Percentiles rank a stretch among this genome's conserved stretches.
Evolutionary conservation across 768 basidiomycete genomes (phyloP).

Genomic region (Mycena rosella): DNA sequence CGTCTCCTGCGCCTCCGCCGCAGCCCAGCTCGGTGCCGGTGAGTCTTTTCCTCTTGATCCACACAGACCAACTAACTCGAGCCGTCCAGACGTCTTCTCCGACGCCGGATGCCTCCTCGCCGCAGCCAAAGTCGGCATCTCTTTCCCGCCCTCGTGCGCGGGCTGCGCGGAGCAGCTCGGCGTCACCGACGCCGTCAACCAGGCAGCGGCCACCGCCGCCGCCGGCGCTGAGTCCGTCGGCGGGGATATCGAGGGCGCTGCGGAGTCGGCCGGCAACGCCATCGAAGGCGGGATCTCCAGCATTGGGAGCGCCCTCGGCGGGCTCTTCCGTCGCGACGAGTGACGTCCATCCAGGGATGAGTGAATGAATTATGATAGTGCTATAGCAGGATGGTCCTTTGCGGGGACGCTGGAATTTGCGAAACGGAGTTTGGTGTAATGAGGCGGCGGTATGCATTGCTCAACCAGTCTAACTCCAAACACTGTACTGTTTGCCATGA

Average conservation of each 20-base stretch:
- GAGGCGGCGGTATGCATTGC: too few relatives aligned
- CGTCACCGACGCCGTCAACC: neutral
- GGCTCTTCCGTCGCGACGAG: too few relatives aligned
- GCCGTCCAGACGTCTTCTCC: constrained; percentile 23
- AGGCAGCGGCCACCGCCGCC: neutral
- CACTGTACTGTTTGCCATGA: too few relatives aligned
- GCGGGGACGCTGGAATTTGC: too few relatives aligned
- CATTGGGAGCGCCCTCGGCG: neutral
- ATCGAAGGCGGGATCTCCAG: neutral
- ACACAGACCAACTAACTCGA: neutral
- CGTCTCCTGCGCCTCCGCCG: constrained; percentile 30
- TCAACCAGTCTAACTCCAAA: too few relatives aligned
- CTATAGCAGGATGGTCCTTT: too few relatives aligned
- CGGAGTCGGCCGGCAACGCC: too few relatives aligned
- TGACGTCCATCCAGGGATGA: too few relatives aligned
- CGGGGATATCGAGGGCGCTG: too few relatives aligned
- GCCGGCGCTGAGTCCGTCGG: too few relatives aligned
- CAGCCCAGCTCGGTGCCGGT: constrained; percentile 28
- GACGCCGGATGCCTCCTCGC: constrained; percentile 34
- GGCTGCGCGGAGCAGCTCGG: constrained; percentile 30
- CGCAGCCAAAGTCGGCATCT: constrained; percentile 25
- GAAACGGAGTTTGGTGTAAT: too few relatives aligned
- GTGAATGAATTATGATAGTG: too few relatives aligned
- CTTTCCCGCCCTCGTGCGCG: constrained; percentile 28
- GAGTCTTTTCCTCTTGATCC: neutral